Base-by-base conservation (phyloP, 2,329 filamentous ascomycete species). In the Aureobasidium sp. region DNA sequence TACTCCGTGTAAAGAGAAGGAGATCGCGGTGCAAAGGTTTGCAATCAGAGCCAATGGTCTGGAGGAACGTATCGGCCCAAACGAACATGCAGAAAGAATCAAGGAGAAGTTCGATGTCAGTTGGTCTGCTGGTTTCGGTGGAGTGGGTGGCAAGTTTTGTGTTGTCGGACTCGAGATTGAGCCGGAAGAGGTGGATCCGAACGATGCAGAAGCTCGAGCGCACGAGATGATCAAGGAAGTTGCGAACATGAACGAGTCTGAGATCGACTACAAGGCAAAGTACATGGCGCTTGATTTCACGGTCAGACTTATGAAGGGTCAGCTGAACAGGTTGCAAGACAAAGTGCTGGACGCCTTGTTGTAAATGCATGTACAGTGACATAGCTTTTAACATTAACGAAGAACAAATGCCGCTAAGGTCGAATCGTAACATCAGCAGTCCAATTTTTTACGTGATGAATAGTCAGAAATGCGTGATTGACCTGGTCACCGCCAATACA, bases 21-120 rank as follows among this genome's bases (percentile, higher is more conserved):
- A 71, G 30, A 72, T 80, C 8, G 72, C 72, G 7, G 75, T 78
- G 16, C 72, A 73, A 7, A 68, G 76, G 3, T 78, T 77, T 63
- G 48, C 48, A 21, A 45, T 59, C 3, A 32, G 48, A 3, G n/a
- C 47, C 13, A 21, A 58, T 37, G 59, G 41, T 9, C 68, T 75
- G 3, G 68, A 76, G 4, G 66, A 68, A 16, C 62, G 59, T 3
- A 62, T 57, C n/a, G 70, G 69, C 13, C 71, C 70, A 2, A 70
- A 73, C 59, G 69, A 73, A 41, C 67, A 72, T 3, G 71, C 74
- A 11, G 72, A 74, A 0, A 51, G 54, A 34, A 67, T 76, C 21
- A 70, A 70, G 34, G 74, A 77, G 55, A 72, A 74, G 0, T 80
- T 76, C 58, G 78, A 80, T 59, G 68, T 81, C 1, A 72, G 66